These are phyloP conservation scores for Pyrus hybrid DNA, from an alignment of 331 rosid species.

Conservation along the genomic window DNA sequence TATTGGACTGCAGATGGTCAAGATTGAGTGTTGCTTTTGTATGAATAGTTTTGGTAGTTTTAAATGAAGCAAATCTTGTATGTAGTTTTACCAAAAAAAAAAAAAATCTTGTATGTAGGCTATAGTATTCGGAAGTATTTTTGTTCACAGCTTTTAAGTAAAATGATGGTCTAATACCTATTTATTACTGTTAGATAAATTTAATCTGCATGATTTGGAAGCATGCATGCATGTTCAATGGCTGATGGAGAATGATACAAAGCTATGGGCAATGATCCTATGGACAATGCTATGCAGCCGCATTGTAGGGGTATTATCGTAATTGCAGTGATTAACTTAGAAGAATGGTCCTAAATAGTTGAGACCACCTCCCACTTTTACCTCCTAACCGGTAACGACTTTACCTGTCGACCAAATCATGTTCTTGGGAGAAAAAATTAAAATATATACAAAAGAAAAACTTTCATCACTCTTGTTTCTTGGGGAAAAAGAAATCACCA, in stretches of 20 bases:
- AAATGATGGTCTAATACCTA: too few relatives aligned
- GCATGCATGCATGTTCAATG: conserved; percentile 16
- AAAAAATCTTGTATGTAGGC: too few relatives aligned
- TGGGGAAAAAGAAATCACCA: background rate
- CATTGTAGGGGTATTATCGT: conserved; percentile 16
- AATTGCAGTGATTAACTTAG: background rate
- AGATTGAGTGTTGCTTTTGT: background rate
- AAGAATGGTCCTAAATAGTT: conserved; percentile 23
- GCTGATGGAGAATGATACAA: conserved; percentile 13
- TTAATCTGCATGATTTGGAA: background rate
- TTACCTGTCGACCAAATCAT: conserved; percentile 43
- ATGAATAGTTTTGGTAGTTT: background rate
- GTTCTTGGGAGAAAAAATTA: background rate
- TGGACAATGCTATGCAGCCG: background rate
- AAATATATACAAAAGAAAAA: background rate
- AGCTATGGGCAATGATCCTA: background rate
- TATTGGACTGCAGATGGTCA: background rate
- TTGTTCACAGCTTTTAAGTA: too few relatives aligned
- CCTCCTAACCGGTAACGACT: conserved; percentile 53
- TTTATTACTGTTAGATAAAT: too few relatives aligned
- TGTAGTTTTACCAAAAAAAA: too few relatives aligned
- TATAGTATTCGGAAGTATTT: too few relatives aligned
- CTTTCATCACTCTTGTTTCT: background rate
- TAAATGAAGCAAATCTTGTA: background rate
- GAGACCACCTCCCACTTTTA: conserved; percentile 14